These are phyloP conservation scores for Ilyonectria sp. DNA, from an alignment of 2,329 filamentous ascomycete species.

Conservation along the genomic window DNA sequence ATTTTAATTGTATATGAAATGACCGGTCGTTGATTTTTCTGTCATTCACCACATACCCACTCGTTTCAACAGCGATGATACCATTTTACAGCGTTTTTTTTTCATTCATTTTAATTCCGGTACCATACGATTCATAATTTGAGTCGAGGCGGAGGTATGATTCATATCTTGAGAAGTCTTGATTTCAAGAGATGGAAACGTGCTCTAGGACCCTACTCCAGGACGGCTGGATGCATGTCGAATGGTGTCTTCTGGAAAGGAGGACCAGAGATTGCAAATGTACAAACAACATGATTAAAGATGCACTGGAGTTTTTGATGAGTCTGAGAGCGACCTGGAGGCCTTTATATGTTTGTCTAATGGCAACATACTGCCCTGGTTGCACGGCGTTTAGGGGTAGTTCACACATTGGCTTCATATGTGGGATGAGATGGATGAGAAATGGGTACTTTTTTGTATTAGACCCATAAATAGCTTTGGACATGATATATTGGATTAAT, in stretches of 20 bases:
- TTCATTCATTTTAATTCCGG: conserved; percentile 40
- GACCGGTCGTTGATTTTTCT: conserved; percentile 43
- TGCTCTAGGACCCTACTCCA: neutral
- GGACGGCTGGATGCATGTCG: conserved; percentile 1
- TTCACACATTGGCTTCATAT: conserved; percentile 18
- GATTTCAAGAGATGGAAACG: conserved; percentile 5
- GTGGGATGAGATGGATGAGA: conserved; percentile 28
- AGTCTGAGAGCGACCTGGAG: conserved; percentile 17
- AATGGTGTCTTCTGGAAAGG: neutral
- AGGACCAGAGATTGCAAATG: conserved; percentile 16
- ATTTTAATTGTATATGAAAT: conserved; percentile 54
- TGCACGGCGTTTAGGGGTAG: conserved; percentile 35
- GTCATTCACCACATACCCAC: conserved; percentile 51
- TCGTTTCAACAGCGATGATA: conserved; percentile 52
- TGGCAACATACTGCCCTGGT: conserved; percentile 27
- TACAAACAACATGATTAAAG: conserved; percentile 28
- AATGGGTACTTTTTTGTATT: conserved; percentile 14
- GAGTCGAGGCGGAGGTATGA: conserved; percentile 6
- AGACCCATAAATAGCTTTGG: conserved; percentile 26
- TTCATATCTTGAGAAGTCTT: conserved; percentile 8
- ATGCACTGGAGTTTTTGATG: conserved; percentile 20
- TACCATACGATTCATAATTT: conserved; percentile 18
- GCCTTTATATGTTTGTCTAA: conserved; percentile 13
- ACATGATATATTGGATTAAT: conserved; percentile 25
- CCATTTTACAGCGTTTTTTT: conserved; percentile 46